These are phyloP conservation scores for Gnomoniopsis smithogilvyi DNA, from an alignment of 2,329 filamentous ascomycete genomes.

Conservation along the genomic window DNA sequence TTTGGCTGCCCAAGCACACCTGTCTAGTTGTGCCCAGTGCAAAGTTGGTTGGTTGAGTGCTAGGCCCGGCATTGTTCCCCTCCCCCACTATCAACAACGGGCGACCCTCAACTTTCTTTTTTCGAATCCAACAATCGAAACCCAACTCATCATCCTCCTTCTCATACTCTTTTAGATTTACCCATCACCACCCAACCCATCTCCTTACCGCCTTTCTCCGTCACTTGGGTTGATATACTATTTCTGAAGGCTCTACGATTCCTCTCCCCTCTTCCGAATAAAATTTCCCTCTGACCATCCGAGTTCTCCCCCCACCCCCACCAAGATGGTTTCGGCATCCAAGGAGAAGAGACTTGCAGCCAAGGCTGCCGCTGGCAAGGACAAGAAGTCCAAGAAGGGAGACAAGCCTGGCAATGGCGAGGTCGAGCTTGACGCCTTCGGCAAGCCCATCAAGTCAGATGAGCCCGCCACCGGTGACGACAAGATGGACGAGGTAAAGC, in stretches of 20 bases:
- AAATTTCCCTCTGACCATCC: background rate
- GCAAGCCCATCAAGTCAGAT: conserved; percentile 53
- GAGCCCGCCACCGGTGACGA: conserved; percentile 67
- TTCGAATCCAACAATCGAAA: background rate
- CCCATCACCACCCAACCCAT: background rate
- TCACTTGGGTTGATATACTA: background rate
- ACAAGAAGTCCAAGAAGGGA: conserved; percentile 71
- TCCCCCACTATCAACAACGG: background rate
- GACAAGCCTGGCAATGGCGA: conserved; percentile 67
- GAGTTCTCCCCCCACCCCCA: background rate
- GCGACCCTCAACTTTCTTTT: background rate
- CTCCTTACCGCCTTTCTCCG: background rate
- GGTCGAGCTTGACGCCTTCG: conserved; percentile 57
- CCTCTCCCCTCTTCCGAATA: background rate
- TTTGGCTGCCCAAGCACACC: too few relatives aligned
- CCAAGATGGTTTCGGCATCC: conserved; percentile 64
- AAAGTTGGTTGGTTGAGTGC: background rate
- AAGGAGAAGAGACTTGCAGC: conserved; percentile 72
- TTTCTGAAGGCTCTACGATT: background rate
- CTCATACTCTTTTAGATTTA: too few relatives aligned
- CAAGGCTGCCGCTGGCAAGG: conserved; percentile 69
- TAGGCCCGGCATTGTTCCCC: background rate
- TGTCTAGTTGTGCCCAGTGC: too few relatives aligned
- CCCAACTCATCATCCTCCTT: background rate
- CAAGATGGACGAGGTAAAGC: conserved; percentile 79